Evolutionary conservation across 305 asterid species (phyloP).

Genomic region (Solanum aculeatissimum): DNA sequence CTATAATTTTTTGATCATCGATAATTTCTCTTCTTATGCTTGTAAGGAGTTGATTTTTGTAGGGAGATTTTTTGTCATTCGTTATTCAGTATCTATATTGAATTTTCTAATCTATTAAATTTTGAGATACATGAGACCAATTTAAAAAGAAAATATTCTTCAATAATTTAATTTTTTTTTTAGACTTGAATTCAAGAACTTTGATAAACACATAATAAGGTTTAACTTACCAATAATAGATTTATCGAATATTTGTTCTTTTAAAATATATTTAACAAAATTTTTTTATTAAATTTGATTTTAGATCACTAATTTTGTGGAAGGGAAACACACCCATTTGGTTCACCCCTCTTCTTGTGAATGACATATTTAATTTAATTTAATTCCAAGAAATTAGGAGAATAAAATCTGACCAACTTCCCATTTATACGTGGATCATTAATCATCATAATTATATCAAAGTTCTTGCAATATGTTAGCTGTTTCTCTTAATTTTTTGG

Average conservation of each 20-base stretch:
- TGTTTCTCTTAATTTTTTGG: background rate
- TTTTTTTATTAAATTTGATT: background rate
- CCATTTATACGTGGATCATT: background rate
- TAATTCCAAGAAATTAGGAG: background rate
- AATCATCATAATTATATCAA: background rate
- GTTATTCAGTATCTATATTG: background rate
- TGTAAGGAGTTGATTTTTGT: too few relatives aligned
- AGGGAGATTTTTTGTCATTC: too few relatives aligned
- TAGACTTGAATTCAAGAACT: background rate
- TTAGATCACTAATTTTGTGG: background rate
- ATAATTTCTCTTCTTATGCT: background rate
- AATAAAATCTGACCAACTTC: background rate
- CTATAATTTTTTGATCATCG: background rate
- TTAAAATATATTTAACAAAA: background rate
- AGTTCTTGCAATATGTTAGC: background rate
- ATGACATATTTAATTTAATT: background rate
- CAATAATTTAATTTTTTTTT: background rate
- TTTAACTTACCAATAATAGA: background rate
- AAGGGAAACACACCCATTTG: too few relatives aligned
- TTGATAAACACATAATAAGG: accelerated
- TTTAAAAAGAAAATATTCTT: too few relatives aligned
- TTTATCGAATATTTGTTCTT: background rate
- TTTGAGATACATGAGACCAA: too few relatives aligned
- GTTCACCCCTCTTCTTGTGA: background rate
- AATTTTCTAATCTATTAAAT: background rate